phyloP scores from a whole-genome alignment of 345 rosid species.

The Murraya paniculata region DNA sequence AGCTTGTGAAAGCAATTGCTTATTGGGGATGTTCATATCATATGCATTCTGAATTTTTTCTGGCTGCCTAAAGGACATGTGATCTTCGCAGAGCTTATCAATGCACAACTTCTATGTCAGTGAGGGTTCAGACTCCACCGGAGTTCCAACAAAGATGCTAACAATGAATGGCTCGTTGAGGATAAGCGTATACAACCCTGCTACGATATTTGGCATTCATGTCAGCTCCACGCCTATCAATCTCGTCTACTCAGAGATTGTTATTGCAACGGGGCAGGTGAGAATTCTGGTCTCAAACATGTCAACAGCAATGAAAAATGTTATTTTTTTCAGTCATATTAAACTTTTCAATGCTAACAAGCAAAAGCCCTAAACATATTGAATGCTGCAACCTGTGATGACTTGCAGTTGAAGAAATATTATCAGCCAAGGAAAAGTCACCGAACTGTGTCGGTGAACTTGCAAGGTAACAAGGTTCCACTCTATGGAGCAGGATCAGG shows the following conservation, averaged over 20 bases:
- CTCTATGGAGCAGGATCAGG: constrained; percentile 76
- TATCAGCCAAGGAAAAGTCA: constrained; percentile 71
- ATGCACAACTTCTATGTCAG: constrained; percentile 57
- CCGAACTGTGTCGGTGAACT: constrained; percentile 44
- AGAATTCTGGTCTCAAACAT: neutral
- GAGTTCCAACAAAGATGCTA: constrained; percentile 67
- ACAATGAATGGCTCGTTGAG: constrained; percentile 64
- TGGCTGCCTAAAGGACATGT: constrained; percentile 2
- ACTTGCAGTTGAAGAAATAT: constrained; percentile 65
- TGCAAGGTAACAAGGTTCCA: constrained; percentile 69
- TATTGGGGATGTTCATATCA: neutral
- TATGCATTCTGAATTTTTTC: neutral
- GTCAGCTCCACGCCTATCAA: constrained; percentile 61
- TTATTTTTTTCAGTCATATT: neutral
- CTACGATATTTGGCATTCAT: constrained; percentile 71
- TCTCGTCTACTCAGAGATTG: constrained; percentile 54
- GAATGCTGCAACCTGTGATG: neutral
- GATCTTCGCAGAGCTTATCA: constrained; percentile 56
- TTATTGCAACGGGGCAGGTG: constrained; percentile 70
- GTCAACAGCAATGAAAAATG: neutral
- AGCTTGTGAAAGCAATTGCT: neutral
- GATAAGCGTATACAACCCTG: constrained; percentile 68
- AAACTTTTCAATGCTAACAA: neutral
- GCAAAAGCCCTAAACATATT: neutral
- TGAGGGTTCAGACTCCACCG: constrained; percentile 72